phyloP scores from a whole-genome alignment of 2,329 filamentous ascomycete species.

The Endothia cerciana region DNA sequence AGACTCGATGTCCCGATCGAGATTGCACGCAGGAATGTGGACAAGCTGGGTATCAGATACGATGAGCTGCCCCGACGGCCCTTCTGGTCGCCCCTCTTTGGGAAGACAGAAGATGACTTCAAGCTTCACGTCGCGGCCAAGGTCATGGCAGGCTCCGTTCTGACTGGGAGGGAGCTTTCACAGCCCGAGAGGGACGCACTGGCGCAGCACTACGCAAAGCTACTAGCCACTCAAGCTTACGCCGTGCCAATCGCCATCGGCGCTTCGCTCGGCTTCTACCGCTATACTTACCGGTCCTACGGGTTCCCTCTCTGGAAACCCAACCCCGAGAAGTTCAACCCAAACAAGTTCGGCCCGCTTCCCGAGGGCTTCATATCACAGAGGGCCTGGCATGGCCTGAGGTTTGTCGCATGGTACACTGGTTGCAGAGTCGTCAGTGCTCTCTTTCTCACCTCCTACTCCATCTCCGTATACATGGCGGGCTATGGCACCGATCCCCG shows the following conservation, averaged over 20 bases:
- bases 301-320: slow-evolving; percentile 48
- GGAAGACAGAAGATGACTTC: not conserved
- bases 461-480: slow-evolving; percentile 30
- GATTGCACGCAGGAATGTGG: slow-evolving; percentile 20
- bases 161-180: slow-evolving; percentile 30
- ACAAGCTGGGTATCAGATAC: slow-evolving; percentile 28
- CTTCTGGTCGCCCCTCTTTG: slow-evolving; percentile 17
- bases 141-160: slow-evolving; percentile 21
- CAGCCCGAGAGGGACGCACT: slow-evolving; percentile 36
- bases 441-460: slow-evolving; percentile 38
- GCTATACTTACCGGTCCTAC: slow-evolving; percentile 38
- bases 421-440: slow-evolving; percentile 33
- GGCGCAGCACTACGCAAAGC: slow-evolving; percentile 36
- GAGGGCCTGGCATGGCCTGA: slow-evolving; percentile 42
- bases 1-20: not conserved
- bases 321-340: slow-evolving; percentile 38
- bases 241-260: slow-evolving; percentile 34
- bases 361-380: slow-evolving; percentile 34
- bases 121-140: slow-evolving; percentile 17
- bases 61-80: slow-evolving; percentile 22
- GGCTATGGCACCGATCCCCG: slow-evolving; percentile 19
- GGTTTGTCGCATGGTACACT: slow-evolving; percentile 42
- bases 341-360: slow-evolving; percentile 39
- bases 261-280: slow-evolving; percentile 34
- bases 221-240: slow-evolving; percentile 35